A percentile compares a stretch with the other conserved stretches of the same genome.
Conservation (phyloP, 768 basidiomycete genomes). For the Termitomyces sp. region DNA sequence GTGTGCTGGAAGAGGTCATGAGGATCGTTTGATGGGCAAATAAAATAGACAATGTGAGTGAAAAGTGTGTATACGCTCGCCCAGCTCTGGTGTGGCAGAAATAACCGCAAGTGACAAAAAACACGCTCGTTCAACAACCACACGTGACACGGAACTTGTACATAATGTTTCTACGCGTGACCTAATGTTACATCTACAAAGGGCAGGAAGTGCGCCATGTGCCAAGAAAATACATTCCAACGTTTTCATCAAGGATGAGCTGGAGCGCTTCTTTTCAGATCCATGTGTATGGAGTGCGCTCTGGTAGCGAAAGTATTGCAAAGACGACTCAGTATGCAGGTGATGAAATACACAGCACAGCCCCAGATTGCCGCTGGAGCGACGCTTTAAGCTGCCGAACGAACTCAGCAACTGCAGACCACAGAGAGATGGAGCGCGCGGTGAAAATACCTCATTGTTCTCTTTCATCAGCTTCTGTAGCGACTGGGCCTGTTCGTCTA, state of each 20-base stretch:
- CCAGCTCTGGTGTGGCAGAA: background rate
- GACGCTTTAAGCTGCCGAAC: conserved; percentile 22
- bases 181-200: background rate
- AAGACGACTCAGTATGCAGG: background rate
- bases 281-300: background rate
- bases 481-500: conserved; percentile 41
- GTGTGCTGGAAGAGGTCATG: background rate
- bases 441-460: conserved; percentile 36
- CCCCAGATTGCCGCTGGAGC: conserved; percentile 10
- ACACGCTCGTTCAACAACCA: conserved; percentile 11
- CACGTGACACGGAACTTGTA: conserved; percentile 10
- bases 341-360: background rate
- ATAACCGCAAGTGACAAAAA: background rate
- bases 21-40: background rate
- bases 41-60: background rate
- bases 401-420: conserved; percentile 6
- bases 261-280: background rate
- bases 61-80: background rate
- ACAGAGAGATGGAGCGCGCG: too few species aligned
- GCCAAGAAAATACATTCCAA: background rate
- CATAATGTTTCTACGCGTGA: too few species aligned
- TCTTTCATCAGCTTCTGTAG: conserved; percentile 39
- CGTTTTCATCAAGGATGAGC: background rate
- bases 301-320: background rate
- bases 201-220: background rate